Evolutionary conservation across 139 green algal species (phyloP), one percentile per base, ranked within the genome.

Genomic region (Picochlorum sp.): DNA sequence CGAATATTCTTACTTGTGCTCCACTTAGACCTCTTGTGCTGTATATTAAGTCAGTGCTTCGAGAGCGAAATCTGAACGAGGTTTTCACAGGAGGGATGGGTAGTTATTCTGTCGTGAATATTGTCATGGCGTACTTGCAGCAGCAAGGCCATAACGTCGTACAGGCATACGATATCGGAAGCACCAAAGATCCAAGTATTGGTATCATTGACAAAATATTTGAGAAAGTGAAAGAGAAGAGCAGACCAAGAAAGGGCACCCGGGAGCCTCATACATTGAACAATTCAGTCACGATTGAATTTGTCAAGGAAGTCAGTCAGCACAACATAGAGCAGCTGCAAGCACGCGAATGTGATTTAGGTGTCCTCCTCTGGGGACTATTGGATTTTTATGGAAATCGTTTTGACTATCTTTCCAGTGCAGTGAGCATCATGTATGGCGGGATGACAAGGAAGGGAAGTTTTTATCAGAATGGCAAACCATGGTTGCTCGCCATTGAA

Each of bases 81-180:
- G 77, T 85, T 6, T 83, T 82, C 59, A 74, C 65, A 15, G 83
- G 86, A 8, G 86, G 85, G 21, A 63, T 94, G 24, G 78, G 66
- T 30, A 80, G 60, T 60, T 95, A 94, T 74, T 69, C 71, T n/a
- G 34, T 91, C 0, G 62, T 85, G 52, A 88, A 87, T 67, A 81
- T 95, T 71, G 73, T 76, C 31, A 61, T 88, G 3, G 79, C 83
- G 21, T 81, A 93, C 68, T 70, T 93, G 45, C 79, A 86, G 54
- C 57, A 77, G 57, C 47, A 54, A 26, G 70, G 70, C 2, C 72
- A 68, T 62, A 30, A n/a, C 15, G 44, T 63, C 18, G 51, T 23
- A n/a, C 15, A 34, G 23, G 51, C 23, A 41, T 41, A 41, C 8
- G 34, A 41, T 11, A 41, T 41, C 8, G 34, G 34, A 14, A 41